These are phyloP conservation scores for Salix exigua DNA, from an alignment of 345 rosid species.

Conservation along the genomic window DNA sequence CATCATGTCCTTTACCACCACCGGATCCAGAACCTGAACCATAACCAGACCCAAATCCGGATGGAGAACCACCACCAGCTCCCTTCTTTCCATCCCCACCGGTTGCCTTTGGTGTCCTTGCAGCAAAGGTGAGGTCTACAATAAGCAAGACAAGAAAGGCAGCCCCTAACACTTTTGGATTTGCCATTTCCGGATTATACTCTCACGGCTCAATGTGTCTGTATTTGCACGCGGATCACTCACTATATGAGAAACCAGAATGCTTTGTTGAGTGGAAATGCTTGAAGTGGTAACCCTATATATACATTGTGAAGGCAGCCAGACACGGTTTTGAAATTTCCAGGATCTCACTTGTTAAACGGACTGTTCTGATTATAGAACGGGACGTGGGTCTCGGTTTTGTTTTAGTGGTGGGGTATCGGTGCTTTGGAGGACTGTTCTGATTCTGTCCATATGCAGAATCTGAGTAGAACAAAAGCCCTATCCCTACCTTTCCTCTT, in stretches of 20 bases:
- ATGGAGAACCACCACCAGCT: slow-evolving; percentile 26
- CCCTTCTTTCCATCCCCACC: slow-evolving; percentile 43
- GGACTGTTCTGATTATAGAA: background rate
- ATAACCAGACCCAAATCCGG: background rate
- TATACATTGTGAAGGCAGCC: background rate
- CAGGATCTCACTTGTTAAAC: slow-evolving; percentile 1
- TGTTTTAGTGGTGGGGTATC: slow-evolving; percentile 5
- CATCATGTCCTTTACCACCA: background rate
- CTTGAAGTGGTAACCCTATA: slow-evolving; percentile 3
- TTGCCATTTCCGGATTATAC: slow-evolving; percentile 21
- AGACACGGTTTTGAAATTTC: background rate
- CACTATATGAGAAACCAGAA: background rate
- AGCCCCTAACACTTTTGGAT: slow-evolving; percentile 28
- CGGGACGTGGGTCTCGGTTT: background rate
- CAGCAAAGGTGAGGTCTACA: slow-evolving; percentile 42
- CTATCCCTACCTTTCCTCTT: background rate
- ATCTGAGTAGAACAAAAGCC: background rate
- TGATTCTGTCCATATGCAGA: slow-evolving; percentile 1
- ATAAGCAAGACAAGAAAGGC: slow-evolving; percentile 42
- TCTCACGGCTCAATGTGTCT: background rate
- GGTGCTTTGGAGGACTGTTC: background rate
- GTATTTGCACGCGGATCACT: background rate
- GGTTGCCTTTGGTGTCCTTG: slow-evolving; percentile 25
- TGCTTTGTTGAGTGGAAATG: slow-evolving; percentile 1
- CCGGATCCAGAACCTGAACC: background rate